Evolutionary conservation across 495 filamentous ascomycete species (phyloP), one percentile per base, ranked within the genome.

Genomic region (Hypoxylon intermedium): DNA sequence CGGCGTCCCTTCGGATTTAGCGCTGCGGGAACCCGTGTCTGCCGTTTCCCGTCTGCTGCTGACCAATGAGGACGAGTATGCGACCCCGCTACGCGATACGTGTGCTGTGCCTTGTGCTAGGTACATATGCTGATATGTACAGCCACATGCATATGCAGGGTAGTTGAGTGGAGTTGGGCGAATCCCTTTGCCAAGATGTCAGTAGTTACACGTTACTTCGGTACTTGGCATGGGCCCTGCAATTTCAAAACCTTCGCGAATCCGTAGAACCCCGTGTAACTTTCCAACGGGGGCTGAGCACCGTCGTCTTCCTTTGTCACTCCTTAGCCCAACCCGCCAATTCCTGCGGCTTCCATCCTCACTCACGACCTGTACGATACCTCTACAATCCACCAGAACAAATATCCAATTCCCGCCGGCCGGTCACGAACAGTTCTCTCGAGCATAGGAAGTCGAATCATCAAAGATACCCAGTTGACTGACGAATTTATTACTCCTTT

Each of bases 201-300:
- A 1, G 41, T 20, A 12, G 9, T 24, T 37, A 16, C 28, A 43
- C 40, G 20, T 55, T 23, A 54, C 44, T 31, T 12, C 12, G 19
- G 47, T 43, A 42, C 30, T 34, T 30, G 9, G 11, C 40, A 33
- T 4, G 24, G 47, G 53, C 46, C 54, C 43, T 53, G 53, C 54
- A 64, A 64, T 64, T 64, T 64, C 54, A 58, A 64, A 64, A 64
- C 60, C 60, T 58, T 58, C 60, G 36, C 23, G 31, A 55, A 42
- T 42, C 42, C 23, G 37, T 23, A 33, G 13, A n/a, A n/a, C n/a
- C n/a, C n/a, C n/a, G 21, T 53, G 33, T 15, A 46, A 57, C 47
- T 52, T 46, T 37, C 24, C 53, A 58, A 54, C 42, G 60, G 33
- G n/a, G 60, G 60, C 60, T 64, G 60, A 64, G 60, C 54, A 58